Base-by-base conservation (phyloP, 129 eudicot genomes). In the Deinandra increscens region DNA sequence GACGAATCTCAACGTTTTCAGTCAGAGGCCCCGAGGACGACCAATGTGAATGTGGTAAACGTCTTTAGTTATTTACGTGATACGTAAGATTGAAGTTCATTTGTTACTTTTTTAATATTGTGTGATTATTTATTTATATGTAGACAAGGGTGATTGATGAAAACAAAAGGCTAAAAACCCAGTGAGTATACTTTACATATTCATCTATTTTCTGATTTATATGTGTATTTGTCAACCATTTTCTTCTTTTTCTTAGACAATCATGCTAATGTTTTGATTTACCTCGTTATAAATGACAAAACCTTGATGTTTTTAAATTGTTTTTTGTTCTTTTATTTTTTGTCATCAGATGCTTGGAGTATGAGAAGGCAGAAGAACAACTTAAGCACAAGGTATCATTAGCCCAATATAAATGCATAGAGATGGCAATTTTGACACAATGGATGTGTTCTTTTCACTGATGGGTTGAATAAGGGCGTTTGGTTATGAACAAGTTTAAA, bases 361-460 rank as follows among this genome's bases (percentile, higher is more conserved):
- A 67, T 67, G 87, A 84, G 80, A 88, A 75, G 87, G 73, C 64
- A n/a, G 87, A 82, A 59, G 78, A 79, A 75, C 89, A 82, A 76
- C 89, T 92, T 42, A 80, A 79, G 41, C 56, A 41, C 20, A 92
- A 81, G 98, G 98, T 91, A 85, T 44, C 13, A 9, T 22, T 49
- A 11, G 50, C 26, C 26, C 56, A 15, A 56, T 23, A 20, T 38
- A 69, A 17, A 49, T 50, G 36, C 63, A 37, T 8, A 31, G 34
- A 59, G 36, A 20, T 59, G 64, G 64, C 43, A 59, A 17, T 22
- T 56, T 26, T 56, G 18, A 56, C 17, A 39, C 23, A 17, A 18
- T 50, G 56, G 56, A 10, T 50, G 11, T 12, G 2, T 1, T 49
- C 17, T 50, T 50, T 18, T 54, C 7, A 11, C 34, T 9, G 22